Evolutionary conservation across 2,329 filamentous ascomycete genomes (phyloP), one percentile per base, ranked within the genome.

Genomic region (Raffaelea arxii): DNA sequence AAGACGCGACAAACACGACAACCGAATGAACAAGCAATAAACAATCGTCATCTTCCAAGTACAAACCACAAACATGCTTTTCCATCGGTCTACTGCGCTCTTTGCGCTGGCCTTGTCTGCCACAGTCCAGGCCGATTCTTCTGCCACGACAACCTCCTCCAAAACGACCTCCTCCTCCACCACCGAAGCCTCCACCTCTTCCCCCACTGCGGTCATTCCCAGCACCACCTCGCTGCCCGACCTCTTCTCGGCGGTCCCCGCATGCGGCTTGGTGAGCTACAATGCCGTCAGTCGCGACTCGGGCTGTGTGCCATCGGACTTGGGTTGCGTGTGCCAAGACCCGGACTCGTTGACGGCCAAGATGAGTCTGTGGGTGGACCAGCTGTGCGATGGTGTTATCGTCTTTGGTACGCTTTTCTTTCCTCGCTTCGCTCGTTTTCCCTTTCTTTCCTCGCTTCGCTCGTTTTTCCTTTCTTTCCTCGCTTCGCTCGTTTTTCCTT

Each of bases 261-360:
- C 53, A 3, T 55, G 54, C 23, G 53, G 45, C 3, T 19, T 53
- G 2, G 46, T 53, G 12, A 53, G 52, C 47, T 55, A 53, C 40
- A 24, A 48, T 12, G 53, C 47, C 11, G 53, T 53, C 10, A 51
- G 51, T 25, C 6, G 47, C 2, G 54, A 55, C 42, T 46, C 44
- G 6, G 46, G 42, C 22, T 55, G 54, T 46, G 12, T 18, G 2
- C 43, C 51, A 10, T 46, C 30, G 35, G 50, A 54, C 30, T 51
- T 55, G 24, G 10, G 4, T 14, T 55, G 54, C 32, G 50, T 55
- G 21, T 55, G 54, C 43, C 32, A 25, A n/a, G 54, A 55, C 49
- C 52, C 54, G 12, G 45, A 51, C 41, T 53, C 52, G 24, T 50
- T 55, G 6, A 49, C 52, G 5, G 54, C 54, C 37, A 54, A 55